Evolutionary conservation across 148 eudicot species (phyloP), one percentile per base, ranked within the genome.

Genomic region (Rhododendron mucronatum): DNA sequence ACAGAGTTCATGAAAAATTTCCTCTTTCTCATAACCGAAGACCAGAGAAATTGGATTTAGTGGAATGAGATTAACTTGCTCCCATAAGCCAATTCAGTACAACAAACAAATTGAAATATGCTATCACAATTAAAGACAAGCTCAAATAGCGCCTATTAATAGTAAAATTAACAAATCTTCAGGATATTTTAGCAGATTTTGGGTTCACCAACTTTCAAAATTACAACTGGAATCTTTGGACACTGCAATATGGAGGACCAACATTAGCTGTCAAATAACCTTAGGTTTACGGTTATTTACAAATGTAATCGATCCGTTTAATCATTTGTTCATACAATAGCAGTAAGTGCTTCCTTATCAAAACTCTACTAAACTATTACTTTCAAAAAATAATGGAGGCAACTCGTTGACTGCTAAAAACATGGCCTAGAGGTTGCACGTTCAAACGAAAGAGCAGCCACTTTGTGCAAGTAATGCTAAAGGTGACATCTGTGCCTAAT

Each of bases 21-120:
- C 33, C 39, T 4, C 5, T 82, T 23, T 28, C 57, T 79, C 53
- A 21, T 21, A 20, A 21, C 48, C 2, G 3, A 50, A 48, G 53
- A 48, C 33, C 76, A 71, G 5, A 9, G 5, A 48, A 28, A 48
- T 41, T 45, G 30, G 20, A 37, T 65, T 26, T 35, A 65, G 55
- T 21, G 13, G 55, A 83, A 65, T 10, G 39, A 15, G 30, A 65
- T 82, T 44, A 83, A 83, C 85, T 67, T 83, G 74, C 53, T 65
- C 57, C 74, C n/a, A 4, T 26, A 16, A 65, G 85, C 76, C 47
- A 67, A 50, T 44, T 45, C 55, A 26, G 41, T 44, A 65, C 39
- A 83, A 26, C 45, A 13, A 44, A 77, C 81, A n/a, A 83, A 71
- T 71, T 15, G 47, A 83, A 67, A 69, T 28, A 28, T 18, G 7